Percentiles rank a stretch among this genome's conserved stretches.
These are phyloP conservation scores for Exophiala sideris DNA, from an alignment of 2,329 filamentous ascomycete genomes.

Conservation along the genomic window DNA sequence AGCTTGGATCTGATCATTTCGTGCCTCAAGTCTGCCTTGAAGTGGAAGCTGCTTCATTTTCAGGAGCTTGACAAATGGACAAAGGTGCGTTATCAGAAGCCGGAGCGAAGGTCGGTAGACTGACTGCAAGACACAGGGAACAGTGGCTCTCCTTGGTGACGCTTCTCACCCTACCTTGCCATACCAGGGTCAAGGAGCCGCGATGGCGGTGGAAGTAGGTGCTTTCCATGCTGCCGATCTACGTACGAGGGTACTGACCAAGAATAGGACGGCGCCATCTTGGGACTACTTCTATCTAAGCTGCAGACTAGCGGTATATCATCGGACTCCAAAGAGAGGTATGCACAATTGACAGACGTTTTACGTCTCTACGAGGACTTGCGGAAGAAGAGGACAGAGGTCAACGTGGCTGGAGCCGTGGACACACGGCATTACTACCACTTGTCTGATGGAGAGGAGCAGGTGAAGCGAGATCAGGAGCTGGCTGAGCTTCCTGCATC, in stretches of 20 bases:
- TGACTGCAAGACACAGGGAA: conserved; percentile 41
- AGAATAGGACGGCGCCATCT: conserved; percentile 26
- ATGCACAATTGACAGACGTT: conserved; percentile 4
- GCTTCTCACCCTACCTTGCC: conserved; percentile 66
- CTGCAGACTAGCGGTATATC: conserved; percentile 5
- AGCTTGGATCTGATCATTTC: conserved; percentile 15
- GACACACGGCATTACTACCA: conserved; percentile 5
- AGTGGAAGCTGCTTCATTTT: conserved; percentile 62
- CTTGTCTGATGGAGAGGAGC: conserved; percentile 2
- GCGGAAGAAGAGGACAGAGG: conserved; percentile 17
- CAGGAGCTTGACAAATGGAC: conserved; percentile 54
- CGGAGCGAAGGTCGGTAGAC: conserved; percentile 26
- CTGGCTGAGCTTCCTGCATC: neutral
- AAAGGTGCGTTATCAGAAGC: neutral
- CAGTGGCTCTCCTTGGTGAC: conserved; percentile 60
- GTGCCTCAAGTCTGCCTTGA: conserved; percentile 14
- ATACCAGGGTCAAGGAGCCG: conserved; percentile 45
- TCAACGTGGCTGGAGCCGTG: conserved; percentile 7
- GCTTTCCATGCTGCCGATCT: neutral
- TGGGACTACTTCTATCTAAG: conserved; percentile 46
- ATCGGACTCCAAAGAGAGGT: neutral
- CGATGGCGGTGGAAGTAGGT: conserved; percentile 33
- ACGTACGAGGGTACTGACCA: neutral
- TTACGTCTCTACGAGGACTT: conserved; percentile 1
- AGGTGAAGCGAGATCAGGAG: neutral